Base-by-base conservation (phyloP, 345 rosid species). In the Kernera saxatilis region DNA sequence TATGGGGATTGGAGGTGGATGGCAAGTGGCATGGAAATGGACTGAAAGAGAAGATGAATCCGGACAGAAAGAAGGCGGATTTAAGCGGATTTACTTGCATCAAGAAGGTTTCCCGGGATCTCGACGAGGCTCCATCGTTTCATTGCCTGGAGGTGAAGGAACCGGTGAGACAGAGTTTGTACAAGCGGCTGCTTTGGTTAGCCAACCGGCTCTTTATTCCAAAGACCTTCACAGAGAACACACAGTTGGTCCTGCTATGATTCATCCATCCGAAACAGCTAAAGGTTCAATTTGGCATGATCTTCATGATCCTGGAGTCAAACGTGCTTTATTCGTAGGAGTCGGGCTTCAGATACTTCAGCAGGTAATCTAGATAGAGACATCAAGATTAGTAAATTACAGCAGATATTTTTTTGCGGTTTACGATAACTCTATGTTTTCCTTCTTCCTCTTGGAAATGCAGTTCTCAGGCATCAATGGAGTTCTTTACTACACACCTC, bases 11-110 rank as follows among this genome's bases (percentile, higher is more conserved):
- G 98, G 99, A 54, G 93, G 98, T 33, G 98, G 96, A 35, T 94
- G 99, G 99, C 98, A 94, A 76, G 81, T 94, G 74, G 97, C 97
- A n/a, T 94, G 97, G 98, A 84, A 94, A 82, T 91, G 96, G 91
- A 63, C 90, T 9, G 91, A 88, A 64, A 87, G 78, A 72, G 95
- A 87, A 60, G 88, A 81, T n/a, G 80, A 59, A 39, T 86, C 83
- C 18, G 96, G 96, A 33, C 79, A 82, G 70, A 91, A 89, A 81
- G 98, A 84, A 75, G 92, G 90, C 8, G 93, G 88, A 7, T 94
- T 89, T 48, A 84, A 87, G 66, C 80, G 99, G 73, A 81, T 94
- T 70, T 94, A 89, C 77, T 79, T 94, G 88, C 96, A 81, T 72
- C 83, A 83, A 77, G 96, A 87, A 55, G 89, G 90, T 13, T 72